Percentiles rank a stretch among this genome's conserved stretches.
phyloP scores from a whole-genome alignment of 768 basidiomycete genomes.

The Panellus pusillus region DNA sequence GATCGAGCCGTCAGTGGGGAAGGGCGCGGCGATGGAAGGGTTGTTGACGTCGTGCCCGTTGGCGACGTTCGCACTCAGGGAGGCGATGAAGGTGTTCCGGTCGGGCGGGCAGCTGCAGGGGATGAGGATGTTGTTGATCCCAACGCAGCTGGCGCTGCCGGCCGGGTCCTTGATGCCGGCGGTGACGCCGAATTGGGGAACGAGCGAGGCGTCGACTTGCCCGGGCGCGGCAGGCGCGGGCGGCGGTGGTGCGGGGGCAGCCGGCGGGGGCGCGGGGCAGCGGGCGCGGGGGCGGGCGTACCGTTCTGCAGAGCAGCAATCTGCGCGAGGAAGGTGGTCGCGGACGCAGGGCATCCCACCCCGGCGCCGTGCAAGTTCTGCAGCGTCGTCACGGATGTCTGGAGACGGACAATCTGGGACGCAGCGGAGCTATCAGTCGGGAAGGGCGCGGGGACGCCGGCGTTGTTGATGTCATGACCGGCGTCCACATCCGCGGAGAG shows the following conservation, averaged over 20 bases:
- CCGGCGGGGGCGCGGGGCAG: background rate
- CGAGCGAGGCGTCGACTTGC: slow-evolving; percentile 24
- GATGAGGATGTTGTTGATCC: slow-evolving; percentile 41
- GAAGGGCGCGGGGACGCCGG: slow-evolving; percentile 54
- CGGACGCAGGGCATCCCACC: slow-evolving; percentile 54
- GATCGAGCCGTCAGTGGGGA: slow-evolving; percentile 60
- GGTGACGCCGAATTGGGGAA: background rate
- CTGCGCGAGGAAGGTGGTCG: no score
- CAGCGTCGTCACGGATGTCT: slow-evolving; percentile 59
- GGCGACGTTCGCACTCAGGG: slow-evolving; percentile 52
- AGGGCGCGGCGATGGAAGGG: slow-evolving; percentile 55
- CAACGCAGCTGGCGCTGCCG: background rate
- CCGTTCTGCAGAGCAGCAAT: no score
- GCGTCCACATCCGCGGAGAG: slow-evolving; percentile 59
- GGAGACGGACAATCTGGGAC: slow-evolving; percentile 46
- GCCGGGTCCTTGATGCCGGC: background rate
- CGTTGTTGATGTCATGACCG: slow-evolving; percentile 65
- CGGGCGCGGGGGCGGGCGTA: slow-evolving; percentile 5
- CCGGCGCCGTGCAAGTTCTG: slow-evolving; percentile 74
- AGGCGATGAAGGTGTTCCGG: slow-evolving; percentile 49
- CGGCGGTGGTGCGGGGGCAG: slow-evolving; percentile 19
- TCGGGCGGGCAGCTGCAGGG: slow-evolving; percentile 68
- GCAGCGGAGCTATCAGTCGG: slow-evolving; percentile 47
- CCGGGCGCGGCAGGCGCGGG: slow-evolving; percentile 24
- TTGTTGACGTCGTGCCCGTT: slow-evolving; percentile 69